phyloP scores from a whole-genome alignment of 495 filamentous ascomycete species.

The Mycothermus thermophilus region DNA sequence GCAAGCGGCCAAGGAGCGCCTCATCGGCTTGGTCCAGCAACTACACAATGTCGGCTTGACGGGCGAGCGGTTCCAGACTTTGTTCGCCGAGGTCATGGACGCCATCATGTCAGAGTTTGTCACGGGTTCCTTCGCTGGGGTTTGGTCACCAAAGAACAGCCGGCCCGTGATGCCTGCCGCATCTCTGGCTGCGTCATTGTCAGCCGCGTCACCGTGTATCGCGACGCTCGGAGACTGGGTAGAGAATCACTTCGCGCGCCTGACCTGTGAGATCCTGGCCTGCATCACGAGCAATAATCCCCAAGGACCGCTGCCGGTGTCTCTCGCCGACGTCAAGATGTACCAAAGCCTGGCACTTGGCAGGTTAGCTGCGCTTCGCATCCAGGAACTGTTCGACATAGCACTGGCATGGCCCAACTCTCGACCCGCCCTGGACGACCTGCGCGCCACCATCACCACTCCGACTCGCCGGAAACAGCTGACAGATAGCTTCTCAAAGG shows the following conservation, averaged over 20 bases:
- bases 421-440: slow-evolving; percentile 70
- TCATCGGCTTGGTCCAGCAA: slow-evolving; percentile 44
- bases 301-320: slow-evolving; percentile 22
- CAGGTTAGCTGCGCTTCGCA: slow-evolving; percentile 65
- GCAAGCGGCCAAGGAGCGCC: slow-evolving; percentile 35
- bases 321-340: slow-evolving; percentile 49
- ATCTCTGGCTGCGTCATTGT: slow-evolving; percentile 17
- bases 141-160: slow-evolving; percentile 31
- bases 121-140: slow-evolving; percentile 40
- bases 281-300: slow-evolving; percentile 16
- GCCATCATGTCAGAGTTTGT: slow-evolving; percentile 54
- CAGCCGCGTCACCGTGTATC: slow-evolving; percentile 39
- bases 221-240: slow-evolving; percentile 53
- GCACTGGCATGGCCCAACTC: slow-evolving; percentile 73
- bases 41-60: slow-evolving; percentile 61
- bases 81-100: slow-evolving; percentile 65
- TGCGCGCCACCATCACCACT: slow-evolving; percentile 38
- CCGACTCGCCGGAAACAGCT: slow-evolving; percentile 47
- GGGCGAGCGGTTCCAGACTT: slow-evolving; percentile 57
- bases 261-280: slow-evolving; percentile 48
- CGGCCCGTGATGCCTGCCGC: slow-evolving; percentile 10
- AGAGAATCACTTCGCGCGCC: slow-evolving; percentile 52
- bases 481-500: slow-evolving; percentile 55
- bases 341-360: slow-evolving; percentile 73
- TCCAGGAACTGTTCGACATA: slow-evolving; percentile 75